A percentile compares a stretch with the other conserved stretches of the same genome.
These are phyloP conservation scores for Mortierella antarctica DNA, from an alignment of 192 early-diverging fungal genomes.

Conservation along the genomic window DNA sequence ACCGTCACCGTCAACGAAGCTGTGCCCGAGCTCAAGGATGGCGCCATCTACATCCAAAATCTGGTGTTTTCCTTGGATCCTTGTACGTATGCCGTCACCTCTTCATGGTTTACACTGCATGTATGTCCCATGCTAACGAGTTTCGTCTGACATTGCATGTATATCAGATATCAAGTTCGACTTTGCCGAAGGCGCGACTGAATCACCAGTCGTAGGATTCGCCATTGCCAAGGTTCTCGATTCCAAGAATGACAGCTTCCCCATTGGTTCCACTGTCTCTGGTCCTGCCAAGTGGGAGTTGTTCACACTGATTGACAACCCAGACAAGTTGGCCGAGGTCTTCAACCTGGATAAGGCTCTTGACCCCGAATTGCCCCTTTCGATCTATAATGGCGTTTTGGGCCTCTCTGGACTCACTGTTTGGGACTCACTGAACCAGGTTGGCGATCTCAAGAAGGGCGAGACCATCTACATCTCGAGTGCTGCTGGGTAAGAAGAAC, in stretches of 20 bases:
- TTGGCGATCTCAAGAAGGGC: conserved; percentile 79
- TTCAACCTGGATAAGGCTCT: conserved; percentile 71
- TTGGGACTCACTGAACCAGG: conserved; percentile 58
- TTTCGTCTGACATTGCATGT: no score
- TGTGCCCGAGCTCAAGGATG: conserved; percentile 42
- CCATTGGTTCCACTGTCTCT: conserved; percentile 68
- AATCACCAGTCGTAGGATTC: conserved; percentile 3
- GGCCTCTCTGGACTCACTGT: conserved; percentile 24
- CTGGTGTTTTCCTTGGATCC: conserved; percentile 16
- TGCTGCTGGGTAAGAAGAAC: conserved; percentile 18
- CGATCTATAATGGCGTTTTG: conserved; percentile 4
- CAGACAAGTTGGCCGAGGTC: conserved; percentile 22
- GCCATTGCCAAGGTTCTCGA: conserved; percentile 25
- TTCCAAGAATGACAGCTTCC: conserved; percentile 28
- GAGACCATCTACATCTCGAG: conserved; percentile 73
- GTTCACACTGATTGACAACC: conserved; percentile 45
- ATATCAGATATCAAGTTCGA: conserved; percentile 8
- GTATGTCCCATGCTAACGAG: neutral
- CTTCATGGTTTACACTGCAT: neutral
- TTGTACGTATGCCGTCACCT: neutral
- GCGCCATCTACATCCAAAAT: conserved; percentile 16
- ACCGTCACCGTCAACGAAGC: neutral
- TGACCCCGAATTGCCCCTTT: conserved; percentile 36
- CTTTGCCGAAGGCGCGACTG: neutral
- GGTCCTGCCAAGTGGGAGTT: conserved; percentile 63